Conservation (phyloP, 169 alveolate species). For the Plasmodium inui region DNA sequence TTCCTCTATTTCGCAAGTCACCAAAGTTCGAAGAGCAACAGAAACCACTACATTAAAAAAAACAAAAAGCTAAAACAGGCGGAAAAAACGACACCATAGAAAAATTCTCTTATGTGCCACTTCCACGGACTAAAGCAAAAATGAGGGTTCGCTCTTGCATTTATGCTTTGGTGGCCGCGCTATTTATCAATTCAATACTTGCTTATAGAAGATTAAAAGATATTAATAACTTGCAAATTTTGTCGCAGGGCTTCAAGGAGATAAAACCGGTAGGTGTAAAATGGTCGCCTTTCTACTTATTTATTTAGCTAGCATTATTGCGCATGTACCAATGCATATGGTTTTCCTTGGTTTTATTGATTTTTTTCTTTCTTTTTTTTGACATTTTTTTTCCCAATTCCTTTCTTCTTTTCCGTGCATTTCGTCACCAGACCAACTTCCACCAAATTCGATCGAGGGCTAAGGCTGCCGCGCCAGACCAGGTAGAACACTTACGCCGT, state of each 20-base stretch:
- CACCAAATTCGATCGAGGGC: constrained; percentile 13
- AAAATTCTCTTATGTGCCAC: background rate
- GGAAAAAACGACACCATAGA: background rate
- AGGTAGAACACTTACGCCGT: background rate
- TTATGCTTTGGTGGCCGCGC: background rate
- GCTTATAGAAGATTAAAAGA: constrained; percentile 27
- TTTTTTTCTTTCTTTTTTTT: background rate
- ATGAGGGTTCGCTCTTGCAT: constrained; percentile 24
- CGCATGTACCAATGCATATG: background rate
- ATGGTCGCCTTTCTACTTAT: background rate
- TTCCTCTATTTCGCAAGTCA: background rate
- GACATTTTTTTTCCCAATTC: background rate
- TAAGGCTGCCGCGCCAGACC: background rate
- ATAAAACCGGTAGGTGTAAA: constrained; percentile 24
- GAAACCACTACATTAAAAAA: background rate
- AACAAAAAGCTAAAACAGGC: background rate
- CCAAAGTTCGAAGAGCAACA: background rate
- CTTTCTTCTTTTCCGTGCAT: background rate
- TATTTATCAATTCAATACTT: constrained; percentile 2
- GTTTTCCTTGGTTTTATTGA: background rate
- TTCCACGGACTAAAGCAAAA: constrained; percentile 5
- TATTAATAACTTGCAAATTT: constrained; percentile 1
- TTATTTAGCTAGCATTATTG: background rate
- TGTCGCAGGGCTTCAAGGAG: constrained; percentile 4
- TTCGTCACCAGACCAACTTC: background rate